Evolutionary conservation across 305 asterid genomes (phyloP).

Genomic region (Solanum hybrid): DNA sequence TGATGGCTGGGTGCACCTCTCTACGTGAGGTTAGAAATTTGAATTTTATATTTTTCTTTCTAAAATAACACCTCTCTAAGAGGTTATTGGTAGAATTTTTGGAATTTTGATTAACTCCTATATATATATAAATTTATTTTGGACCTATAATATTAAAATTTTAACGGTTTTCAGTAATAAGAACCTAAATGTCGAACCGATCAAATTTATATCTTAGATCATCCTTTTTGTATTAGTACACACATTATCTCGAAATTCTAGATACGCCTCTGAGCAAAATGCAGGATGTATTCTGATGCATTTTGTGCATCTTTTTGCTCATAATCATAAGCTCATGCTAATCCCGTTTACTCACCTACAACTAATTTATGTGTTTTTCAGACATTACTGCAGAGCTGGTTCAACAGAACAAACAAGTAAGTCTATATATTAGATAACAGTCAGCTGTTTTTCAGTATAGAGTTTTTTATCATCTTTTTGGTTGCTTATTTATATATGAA

Average conservation of each 20-base stretch:
- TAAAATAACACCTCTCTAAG: not conserved
- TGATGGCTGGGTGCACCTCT: not conserved
- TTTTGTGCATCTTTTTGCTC: not conserved
- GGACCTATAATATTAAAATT: not conserved
- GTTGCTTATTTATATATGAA: not conserved
- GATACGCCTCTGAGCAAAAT: not conserved
- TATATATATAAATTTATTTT: too few species aligned
- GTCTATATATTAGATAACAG: constrained; percentile 9
- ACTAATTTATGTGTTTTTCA: constrained; percentile 18
- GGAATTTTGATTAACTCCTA: not conserved
- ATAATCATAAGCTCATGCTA: not conserved
- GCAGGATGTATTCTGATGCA: not conserved
- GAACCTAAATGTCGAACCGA: not conserved
- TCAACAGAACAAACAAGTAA: constrained; percentile 52
- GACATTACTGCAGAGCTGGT: constrained; percentile 78
- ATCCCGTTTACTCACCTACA: not conserved
- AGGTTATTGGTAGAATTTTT: not conserved
- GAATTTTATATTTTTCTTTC: not conserved
- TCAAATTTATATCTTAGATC: not conserved
- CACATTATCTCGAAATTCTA: not conserved
- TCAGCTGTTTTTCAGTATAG: not conserved
- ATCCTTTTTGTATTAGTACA: not conserved
- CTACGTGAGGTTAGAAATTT: not conserved
- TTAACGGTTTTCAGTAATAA: too few species aligned
- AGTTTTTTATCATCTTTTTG: not conserved